Evolutionary conservation across 257 asterid genomes (phyloP).

Genomic region (Jaltomata sinuosa): DNA sequence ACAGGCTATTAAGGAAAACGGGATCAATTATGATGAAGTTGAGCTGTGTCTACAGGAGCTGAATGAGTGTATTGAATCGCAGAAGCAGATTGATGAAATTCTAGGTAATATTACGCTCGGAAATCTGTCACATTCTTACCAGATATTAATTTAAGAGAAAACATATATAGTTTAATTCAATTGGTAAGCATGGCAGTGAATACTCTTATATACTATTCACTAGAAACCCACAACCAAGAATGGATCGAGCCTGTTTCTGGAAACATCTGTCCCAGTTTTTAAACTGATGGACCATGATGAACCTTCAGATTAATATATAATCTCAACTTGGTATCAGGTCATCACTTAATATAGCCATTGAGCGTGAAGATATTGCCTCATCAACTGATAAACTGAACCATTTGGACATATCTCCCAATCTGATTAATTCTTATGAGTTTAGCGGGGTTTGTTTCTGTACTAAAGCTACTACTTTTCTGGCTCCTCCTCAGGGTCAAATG

Average conservation of each 20-base stretch:
- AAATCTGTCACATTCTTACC: background rate
- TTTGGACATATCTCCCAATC: background rate
- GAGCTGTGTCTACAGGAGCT: constrained; percentile 59
- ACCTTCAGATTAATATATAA: background rate
- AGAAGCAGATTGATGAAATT: constrained; percentile 52
- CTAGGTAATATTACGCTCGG: constrained; percentile 28
- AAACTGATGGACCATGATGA: background rate
- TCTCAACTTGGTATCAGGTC: background rate
- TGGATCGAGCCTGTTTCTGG: background rate
- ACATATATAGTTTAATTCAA: background rate
- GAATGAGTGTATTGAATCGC: constrained; percentile 46
- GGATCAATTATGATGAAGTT: constrained; percentile 52
- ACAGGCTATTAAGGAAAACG: constrained; percentile 49
- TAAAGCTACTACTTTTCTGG: background rate
- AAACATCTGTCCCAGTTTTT: background rate
- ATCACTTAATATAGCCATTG: background rate
- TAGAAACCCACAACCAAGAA: background rate
- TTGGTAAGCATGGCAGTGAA: background rate
- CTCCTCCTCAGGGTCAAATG: constrained; percentile 26
- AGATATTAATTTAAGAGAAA: background rate
- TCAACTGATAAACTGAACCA: background rate
- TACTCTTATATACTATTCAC: background rate
- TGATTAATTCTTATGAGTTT: background rate
- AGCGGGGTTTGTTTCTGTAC: constrained; percentile 5
- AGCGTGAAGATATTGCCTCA: background rate